A percentile compares a stretch with the other conserved stretches of the same genome.
phyloP scores from a whole-genome alignment of 1,284 basidiomycete genomes.

The Cryptococcus sp. region DNA sequence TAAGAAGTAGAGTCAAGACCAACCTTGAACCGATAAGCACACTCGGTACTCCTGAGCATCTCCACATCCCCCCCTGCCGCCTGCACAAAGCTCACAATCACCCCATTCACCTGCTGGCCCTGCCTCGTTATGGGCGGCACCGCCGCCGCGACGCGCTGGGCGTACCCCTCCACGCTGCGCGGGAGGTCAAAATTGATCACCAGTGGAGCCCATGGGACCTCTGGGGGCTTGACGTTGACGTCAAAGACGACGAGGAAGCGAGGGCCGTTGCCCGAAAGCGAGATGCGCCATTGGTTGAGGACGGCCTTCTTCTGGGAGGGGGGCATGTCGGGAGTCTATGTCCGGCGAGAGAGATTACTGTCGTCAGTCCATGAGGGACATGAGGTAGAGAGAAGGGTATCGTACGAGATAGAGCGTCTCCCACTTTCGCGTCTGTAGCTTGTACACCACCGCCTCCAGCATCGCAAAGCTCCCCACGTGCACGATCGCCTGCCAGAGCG shows the following conservation, averaged over 20 bases:
- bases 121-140: constrained; percentile 56
- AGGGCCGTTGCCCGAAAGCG: constrained; percentile 38
- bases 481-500: constrained; percentile 70
- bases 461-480: constrained; percentile 83
- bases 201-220: constrained; percentile 82
- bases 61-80: constrained; percentile 95
- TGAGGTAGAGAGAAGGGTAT: constrained; percentile 9
- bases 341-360: background rate
- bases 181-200: constrained; percentile 94
- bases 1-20: constrained; percentile 10
- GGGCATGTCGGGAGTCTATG: constrained; percentile 61
- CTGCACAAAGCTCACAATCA: constrained; percentile 91
- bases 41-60: constrained; percentile 95
- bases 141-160: constrained; percentile 57
- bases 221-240: constrained; percentile 80
- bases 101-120: constrained; percentile 54
- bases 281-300: constrained; percentile 56
- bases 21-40: constrained; percentile 79
- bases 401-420: constrained; percentile 78
- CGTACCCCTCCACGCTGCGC: constrained; percentile 92
- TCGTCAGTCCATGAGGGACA: background rate
- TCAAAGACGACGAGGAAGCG: constrained; percentile 84
- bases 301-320: constrained; percentile 60
- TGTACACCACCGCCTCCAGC: constrained; percentile 74
- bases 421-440: constrained; percentile 75